These are phyloP conservation scores for Saccharomycopsis fermentans DNA, from an alignment of 805 yeast species.

Conservation along the genomic window DNA sequence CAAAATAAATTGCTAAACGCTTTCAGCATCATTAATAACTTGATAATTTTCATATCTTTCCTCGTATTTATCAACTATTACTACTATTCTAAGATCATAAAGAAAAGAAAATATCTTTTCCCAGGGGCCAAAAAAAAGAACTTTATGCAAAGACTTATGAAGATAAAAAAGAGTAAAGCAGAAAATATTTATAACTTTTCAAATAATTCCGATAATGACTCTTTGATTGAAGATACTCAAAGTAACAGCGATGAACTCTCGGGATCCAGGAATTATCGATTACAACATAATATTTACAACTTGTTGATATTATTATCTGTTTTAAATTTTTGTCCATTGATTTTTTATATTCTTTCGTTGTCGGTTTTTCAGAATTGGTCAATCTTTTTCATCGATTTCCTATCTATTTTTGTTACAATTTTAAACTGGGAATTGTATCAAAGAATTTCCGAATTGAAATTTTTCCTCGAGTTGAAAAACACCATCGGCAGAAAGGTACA, in stretches of 20 bases:
- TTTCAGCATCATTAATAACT: neutral
- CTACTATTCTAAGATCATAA: neutral
- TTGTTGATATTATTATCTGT: constrained; percentile 5
- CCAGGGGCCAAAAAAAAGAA: neutral
- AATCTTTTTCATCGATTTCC: constrained; percentile 8
- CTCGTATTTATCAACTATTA: neutral
- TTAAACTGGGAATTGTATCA: constrained; percentile 15
- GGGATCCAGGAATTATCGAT: constrained; percentile 8
- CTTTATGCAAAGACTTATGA: neutral
- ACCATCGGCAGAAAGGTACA: constrained; percentile 12
- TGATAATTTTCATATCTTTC: neutral
- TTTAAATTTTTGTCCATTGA: constrained; percentile 12
- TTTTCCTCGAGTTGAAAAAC: constrained; percentile 9
- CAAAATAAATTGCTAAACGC: neutral
- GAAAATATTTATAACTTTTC: neutral
- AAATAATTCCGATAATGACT: neutral
- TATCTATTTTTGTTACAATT: constrained; percentile 12
- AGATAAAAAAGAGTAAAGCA: neutral
- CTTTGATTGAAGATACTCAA: neutral
- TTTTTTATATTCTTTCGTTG: constrained; percentile 8
- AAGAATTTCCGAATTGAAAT: constrained; percentile 9
- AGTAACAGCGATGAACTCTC: neutral
- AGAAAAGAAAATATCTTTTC: neutral
- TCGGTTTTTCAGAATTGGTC: constrained; percentile 12
- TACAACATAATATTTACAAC: neutral